phyloP scores from a whole-genome alignment of 1,284 basidiomycete genomes.

The Papiliotrema laurentii region DNA sequence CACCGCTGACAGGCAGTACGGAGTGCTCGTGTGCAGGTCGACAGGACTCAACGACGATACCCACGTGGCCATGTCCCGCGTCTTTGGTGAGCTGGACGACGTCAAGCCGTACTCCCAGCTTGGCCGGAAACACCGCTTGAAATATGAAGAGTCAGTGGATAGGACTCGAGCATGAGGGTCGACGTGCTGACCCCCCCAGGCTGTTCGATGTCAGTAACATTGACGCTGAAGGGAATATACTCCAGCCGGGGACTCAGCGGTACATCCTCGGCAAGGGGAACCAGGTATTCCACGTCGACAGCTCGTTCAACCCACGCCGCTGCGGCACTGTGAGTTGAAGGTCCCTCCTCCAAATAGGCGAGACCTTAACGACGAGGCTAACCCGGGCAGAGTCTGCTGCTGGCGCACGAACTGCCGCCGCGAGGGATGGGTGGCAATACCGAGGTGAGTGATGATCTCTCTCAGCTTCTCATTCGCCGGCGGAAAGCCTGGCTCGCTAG shows the following conservation, averaged over 20 bases:
- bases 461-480: neutral
- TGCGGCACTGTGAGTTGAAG: constrained; percentile 11
- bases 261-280: constrained; percentile 12
- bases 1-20: constrained; percentile 17
- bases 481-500: too few relatives aligned
- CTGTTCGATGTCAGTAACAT: constrained; percentile 24
- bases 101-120: constrained; percentile 26
- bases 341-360: too few relatives aligned
- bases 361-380: neutral
- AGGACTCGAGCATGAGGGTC: neutral
- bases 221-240: constrained; percentile 17
- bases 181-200: constrained; percentile 1
- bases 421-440: constrained; percentile 16
- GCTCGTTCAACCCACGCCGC: constrained; percentile 21
- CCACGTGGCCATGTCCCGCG: constrained; percentile 25
- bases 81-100: constrained; percentile 30
- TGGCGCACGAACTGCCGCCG: constrained; percentile 20
- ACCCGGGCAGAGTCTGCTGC: constrained; percentile 12
- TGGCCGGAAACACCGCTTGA: constrained; percentile 19
- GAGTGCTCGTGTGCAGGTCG: constrained; percentile 26
- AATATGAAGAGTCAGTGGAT: constrained; percentile 17
- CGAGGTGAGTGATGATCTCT: constrained; percentile 4
- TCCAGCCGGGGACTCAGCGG: constrained; percentile 12
- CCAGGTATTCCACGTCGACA: constrained; percentile 21
- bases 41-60: constrained; percentile 24